Conservation (phyloP, 805 yeast genomes). For the Monosporozyma siamensis region DNA sequence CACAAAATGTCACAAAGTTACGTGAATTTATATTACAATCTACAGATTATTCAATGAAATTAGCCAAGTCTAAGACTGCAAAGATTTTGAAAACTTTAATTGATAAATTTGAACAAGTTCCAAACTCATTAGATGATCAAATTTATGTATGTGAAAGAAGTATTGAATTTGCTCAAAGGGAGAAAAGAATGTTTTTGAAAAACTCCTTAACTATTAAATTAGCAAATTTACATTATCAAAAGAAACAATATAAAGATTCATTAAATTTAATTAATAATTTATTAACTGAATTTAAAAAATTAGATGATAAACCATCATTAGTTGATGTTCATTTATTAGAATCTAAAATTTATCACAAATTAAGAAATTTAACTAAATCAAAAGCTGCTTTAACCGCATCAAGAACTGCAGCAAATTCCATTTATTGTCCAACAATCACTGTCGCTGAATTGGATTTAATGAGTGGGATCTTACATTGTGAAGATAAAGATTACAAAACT, state of each 20-base stretch:
- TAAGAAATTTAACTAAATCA: conserved; percentile 84
- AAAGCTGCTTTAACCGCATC: conserved; percentile 91
- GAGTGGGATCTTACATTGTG: conserved; percentile 93
- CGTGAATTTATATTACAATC: conserved; percentile 56
- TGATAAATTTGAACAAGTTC: conserved; percentile 62
- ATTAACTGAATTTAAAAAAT: conserved; percentile 76
- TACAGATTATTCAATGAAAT: conserved; percentile 58
- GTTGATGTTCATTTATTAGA: conserved; percentile 94
- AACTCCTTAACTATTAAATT: conserved; percentile 81
- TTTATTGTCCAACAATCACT: conserved; percentile 85
- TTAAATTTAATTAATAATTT: conserved; percentile 61
- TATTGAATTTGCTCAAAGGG: conserved; percentile 78
- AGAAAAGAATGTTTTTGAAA: conserved; percentile 78
- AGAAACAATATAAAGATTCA: conserved; percentile 57
- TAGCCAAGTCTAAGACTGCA: conserved; percentile 92
- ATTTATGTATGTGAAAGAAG: conserved; percentile 66
- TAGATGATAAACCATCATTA: conserved; percentile 90
- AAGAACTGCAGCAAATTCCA: conserved; percentile 93
- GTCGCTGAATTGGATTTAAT: conserved; percentile 93
- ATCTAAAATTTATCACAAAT: conserved; percentile 79
- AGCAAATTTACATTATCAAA: conserved; percentile 63
- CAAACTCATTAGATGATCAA: conserved; percentile 56
- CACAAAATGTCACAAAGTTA: conserved; percentile 42
- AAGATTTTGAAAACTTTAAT: conserved; percentile 76
- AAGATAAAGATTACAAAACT: conserved; percentile 92